phyloP scores from a whole-genome alignment of 257 asterid genomes.

The Primulina eburnea region DNA sequence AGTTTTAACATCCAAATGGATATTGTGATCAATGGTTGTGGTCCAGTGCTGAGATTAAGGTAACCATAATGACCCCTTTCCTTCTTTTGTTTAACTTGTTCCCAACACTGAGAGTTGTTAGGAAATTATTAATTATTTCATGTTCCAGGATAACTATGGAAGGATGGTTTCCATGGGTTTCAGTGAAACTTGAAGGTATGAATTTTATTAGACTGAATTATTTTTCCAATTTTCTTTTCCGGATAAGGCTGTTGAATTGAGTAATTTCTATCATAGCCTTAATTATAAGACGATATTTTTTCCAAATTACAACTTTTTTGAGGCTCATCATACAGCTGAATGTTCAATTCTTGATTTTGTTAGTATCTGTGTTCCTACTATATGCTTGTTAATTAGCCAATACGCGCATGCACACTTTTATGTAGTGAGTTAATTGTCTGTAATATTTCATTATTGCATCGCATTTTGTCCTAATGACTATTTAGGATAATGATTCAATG shows the following conservation, averaged over 20 bases:
- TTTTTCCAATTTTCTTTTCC: background rate
- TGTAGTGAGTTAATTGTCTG: conserved; percentile 11
- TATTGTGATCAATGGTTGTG: conserved; percentile 48
- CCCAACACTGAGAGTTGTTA: background rate
- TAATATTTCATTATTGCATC: conserved; percentile 13
- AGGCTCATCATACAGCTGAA: conserved; percentile 7
- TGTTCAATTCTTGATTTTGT: background rate
- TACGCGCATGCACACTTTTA: background rate
- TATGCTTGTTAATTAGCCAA: background rate
- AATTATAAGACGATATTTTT: background rate
- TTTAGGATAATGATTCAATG: conserved; percentile 26
- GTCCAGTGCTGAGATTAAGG: conserved; percentile 47
- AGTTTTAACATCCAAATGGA: conserved; percentile 53
- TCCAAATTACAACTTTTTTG: background rate
- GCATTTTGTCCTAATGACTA: conserved; percentile 16
- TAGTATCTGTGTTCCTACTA: background rate
- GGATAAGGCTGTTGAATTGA: background rate
- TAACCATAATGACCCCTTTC: conserved; percentile 11
- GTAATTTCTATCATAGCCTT: background rate
- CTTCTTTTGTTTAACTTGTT: background rate
- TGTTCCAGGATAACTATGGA: conserved; percentile 45
- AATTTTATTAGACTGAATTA: conserved; percentile 5
- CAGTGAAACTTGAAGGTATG: conserved; percentile 42
- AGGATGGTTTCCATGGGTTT: conserved; percentile 29
- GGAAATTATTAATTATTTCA: background rate